Evolutionary conservation across 352 stramenopile genomes (phyloP).

Genomic region (Globisporangium abappressorium): DNA sequence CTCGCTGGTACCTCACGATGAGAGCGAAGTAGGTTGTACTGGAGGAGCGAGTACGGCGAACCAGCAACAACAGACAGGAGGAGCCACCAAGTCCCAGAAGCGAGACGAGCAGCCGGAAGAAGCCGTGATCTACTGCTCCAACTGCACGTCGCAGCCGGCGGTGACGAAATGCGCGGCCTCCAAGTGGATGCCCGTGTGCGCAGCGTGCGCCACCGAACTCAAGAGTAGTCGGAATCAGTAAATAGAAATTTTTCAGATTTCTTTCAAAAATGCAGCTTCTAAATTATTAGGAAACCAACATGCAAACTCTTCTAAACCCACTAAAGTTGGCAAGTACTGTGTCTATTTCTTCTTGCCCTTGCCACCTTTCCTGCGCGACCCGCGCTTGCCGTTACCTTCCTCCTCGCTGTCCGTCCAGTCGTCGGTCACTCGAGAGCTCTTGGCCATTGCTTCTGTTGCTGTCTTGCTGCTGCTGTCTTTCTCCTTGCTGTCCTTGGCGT

Average conservation of each 20-base stretch:
- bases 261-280: constrained; percentile 4
- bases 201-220: constrained; percentile 43
- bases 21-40: background rate
- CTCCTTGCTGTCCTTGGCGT: constrained; percentile 13
- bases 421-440: background rate
- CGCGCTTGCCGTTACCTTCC: constrained; percentile 8
- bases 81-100: constrained; percentile 5
- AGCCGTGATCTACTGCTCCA: constrained; percentile 61
- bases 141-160: constrained; percentile 46
- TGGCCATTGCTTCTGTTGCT: background rate
- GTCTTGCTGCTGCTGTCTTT: background rate
- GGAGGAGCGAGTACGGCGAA: background rate
- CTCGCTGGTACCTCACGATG: background rate
- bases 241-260: background rate
- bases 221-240: constrained; percentile 31
- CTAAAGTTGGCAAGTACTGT: background rate
- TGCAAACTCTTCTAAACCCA: background rate
- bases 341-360: constrained; percentile 18
- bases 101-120: constrained; percentile 27
- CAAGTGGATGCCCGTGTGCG: constrained; percentile 86
- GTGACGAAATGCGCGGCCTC: constrained; percentile 78
- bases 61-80: background rate
- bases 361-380: constrained; percentile 14
- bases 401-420: constrained; percentile 16
- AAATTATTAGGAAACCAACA: background rate